phyloP scores from a whole-genome alignment of 306 rosid genomes.

The Vigna nakashimae region DNA sequence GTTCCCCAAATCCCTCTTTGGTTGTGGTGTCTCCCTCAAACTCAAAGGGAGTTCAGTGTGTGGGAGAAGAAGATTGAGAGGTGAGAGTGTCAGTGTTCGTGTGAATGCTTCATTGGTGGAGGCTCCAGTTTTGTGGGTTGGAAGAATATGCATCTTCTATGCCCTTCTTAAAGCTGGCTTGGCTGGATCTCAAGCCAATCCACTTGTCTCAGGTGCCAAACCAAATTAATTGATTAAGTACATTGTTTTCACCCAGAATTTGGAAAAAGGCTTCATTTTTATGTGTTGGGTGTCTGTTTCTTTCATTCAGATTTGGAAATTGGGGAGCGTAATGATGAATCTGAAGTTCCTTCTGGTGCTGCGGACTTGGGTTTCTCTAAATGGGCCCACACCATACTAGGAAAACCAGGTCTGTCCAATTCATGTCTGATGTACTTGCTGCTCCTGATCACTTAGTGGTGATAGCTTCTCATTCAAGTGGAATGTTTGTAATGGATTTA shows the following conservation, averaged over 20 bases:
- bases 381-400: conserved; percentile 72
- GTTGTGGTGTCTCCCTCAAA: conserved; percentile 38
- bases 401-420: conserved; percentile 74
- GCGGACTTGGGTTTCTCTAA: conserved; percentile 91
- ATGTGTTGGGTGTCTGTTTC: not conserved
- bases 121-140: conserved; percentile 84
- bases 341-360: conserved; percentile 30
- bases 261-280: not conserved
- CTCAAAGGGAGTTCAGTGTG: conserved; percentile 43
- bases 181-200: conserved; percentile 88
- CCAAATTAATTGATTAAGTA: not conserved
- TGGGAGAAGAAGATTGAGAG: not conserved
- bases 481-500: not conserved
- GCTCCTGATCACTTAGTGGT: not conserved
- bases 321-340: conserved; percentile 52
- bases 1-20: conserved; percentile 64
- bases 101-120: conserved; percentile 76
- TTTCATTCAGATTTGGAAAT: conserved; percentile 64
- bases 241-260: not conserved
- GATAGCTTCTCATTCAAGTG: not conserved
- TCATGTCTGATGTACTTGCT: not conserved
- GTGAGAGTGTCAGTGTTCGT: not conserved
- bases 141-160: conserved; percentile 83
- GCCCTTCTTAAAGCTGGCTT: conserved; percentile 87
- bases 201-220: conserved; percentile 72